Percentiles rank a stretch among this genome's conserved stretches.
Conservation (phyloP, 2,329 filamentous ascomycete species). For the Atkinsonella hypoxylon region DNA sequence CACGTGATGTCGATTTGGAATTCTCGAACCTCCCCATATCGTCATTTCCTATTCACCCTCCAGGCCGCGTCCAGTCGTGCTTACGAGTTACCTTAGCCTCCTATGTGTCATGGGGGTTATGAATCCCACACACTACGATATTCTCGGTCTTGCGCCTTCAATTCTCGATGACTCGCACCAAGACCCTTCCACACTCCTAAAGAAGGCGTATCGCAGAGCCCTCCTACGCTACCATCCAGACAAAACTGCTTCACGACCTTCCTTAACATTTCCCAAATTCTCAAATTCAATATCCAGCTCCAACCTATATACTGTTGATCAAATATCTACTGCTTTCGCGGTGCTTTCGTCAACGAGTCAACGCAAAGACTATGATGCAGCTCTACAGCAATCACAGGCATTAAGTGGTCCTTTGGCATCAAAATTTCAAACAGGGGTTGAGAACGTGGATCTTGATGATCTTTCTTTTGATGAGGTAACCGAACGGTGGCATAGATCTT, state of each 20-base stretch:
- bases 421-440: constrained; percentile 45
- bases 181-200: constrained; percentile 37
- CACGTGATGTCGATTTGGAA: constrained; percentile 3
- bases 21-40: background rate
- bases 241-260: constrained; percentile 25
- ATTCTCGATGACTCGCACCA: constrained; percentile 30
- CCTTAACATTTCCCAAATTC: constrained; percentile 2
- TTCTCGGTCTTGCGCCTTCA: constrained; percentile 42
- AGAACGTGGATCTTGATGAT: constrained; percentile 55
- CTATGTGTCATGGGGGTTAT: background rate
- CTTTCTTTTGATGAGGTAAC: constrained; percentile 37
- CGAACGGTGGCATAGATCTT: constrained; percentile 42
- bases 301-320: constrained; percentile 42
- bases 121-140: constrained; percentile 43
- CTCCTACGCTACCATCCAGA: constrained; percentile 56
- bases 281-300: background rate
- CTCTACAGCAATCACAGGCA: constrained; percentile 24
- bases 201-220: constrained; percentile 51
- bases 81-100: background rate
- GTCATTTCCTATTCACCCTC: background rate
- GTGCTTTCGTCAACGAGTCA: constrained; percentile 38
- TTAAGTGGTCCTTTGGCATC: constrained; percentile 7
- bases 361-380: constrained; percentile 42
- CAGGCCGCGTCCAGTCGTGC: too few relatives aligned
- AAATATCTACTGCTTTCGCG: constrained; percentile 48